Conservation (phyloP, 352 stramenopile genomes). For the Globisporangium perplexum region DNA sequence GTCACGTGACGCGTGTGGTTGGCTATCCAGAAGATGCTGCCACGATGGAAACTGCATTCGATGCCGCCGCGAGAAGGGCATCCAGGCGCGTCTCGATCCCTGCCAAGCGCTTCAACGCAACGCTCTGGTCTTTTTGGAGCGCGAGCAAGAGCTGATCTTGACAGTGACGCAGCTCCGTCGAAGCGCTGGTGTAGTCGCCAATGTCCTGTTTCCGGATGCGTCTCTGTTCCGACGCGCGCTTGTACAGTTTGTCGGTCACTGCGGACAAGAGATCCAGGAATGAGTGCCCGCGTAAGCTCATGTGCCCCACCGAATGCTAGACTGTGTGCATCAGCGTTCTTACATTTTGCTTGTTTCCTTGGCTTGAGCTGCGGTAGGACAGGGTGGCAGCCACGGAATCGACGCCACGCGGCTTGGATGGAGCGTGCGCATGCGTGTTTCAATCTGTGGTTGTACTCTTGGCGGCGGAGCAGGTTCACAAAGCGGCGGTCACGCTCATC, state of each 20-base stretch:
- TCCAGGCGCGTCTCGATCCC: slow-evolving; percentile 41
- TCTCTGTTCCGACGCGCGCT: slow-evolving; percentile 33
- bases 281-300: neutral
- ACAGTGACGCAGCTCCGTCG: slow-evolving; percentile 34
- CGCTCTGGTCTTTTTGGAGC: slow-evolving; percentile 34
- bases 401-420: slow-evolving; percentile 57
- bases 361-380: neutral
- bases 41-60: slow-evolving; percentile 10
- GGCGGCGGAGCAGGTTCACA: slow-evolving; percentile 36
- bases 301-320: neutral
- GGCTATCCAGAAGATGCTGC: slow-evolving; percentile 3
- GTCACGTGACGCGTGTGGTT: slow-evolving; percentile 20
- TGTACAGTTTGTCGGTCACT: slow-evolving; percentile 27
- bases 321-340: neutral
- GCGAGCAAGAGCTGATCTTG: slow-evolving; percentile 39
- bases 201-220: slow-evolving; percentile 38
- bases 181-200: slow-evolving; percentile 34
- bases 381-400: slow-evolving; percentile 12
- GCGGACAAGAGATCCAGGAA: neutral
- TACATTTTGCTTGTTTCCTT: slow-evolving; percentile 19
- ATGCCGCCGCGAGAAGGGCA: slow-evolving; percentile 11
- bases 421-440: slow-evolving; percentile 43
- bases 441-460: slow-evolving; percentile 35
- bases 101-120: slow-evolving; percentile 32
- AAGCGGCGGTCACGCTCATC: slow-evolving; percentile 57